These are phyloP conservation scores for Aristolochia californica DNA, from an alignment of 164 flowering plant genomes.

Conservation along the genomic window DNA sequence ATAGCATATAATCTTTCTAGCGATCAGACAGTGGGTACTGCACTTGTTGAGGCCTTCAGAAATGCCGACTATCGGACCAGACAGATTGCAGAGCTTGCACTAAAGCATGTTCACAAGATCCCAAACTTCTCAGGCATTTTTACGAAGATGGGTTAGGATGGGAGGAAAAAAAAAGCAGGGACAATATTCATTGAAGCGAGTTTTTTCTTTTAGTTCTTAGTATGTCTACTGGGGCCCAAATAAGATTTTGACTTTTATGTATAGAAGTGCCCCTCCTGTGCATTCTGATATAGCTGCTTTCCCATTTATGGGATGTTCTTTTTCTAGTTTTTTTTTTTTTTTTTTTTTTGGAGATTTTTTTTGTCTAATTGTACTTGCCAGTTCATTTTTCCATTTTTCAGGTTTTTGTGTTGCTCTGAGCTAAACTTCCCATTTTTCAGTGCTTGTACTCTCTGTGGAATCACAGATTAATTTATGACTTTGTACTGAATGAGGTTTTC, in stretches of 20 bases:
- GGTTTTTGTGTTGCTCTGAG: background rate
- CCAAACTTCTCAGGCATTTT: slow-evolving; percentile 91
- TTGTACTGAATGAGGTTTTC: too few relatives aligned
- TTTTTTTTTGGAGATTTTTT: too few relatives aligned
- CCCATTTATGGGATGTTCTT: too few relatives aligned
- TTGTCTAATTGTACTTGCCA: background rate
- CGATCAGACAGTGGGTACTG: slow-evolving; percentile 66
- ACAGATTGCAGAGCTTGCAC: slow-evolving; percentile 86
- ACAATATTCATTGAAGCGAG: background rate
- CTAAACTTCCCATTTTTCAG: too few relatives aligned
- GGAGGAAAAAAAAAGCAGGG: too few relatives aligned
- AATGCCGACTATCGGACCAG: slow-evolving; percentile 68
- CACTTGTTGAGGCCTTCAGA: slow-evolving; percentile 91
- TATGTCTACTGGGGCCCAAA: background rate
- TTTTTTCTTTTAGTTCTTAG: background rate
- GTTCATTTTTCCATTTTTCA: background rate
- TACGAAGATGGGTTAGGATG: slow-evolving; percentile 36
- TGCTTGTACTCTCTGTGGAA: too few relatives aligned
- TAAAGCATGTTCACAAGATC: slow-evolving; percentile 79
- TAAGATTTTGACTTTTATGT: too few relatives aligned
- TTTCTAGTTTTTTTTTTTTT: background rate
- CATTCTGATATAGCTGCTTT: too few relatives aligned
- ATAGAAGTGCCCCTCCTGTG: too few relatives aligned
- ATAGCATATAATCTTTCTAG: slow-evolving; percentile 24
- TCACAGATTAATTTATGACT: too few relatives aligned